Evolutionary conservation across 108 stramenopile genomes (phyloP).

Genomic region (Nitzschia inconspicua): DNA sequence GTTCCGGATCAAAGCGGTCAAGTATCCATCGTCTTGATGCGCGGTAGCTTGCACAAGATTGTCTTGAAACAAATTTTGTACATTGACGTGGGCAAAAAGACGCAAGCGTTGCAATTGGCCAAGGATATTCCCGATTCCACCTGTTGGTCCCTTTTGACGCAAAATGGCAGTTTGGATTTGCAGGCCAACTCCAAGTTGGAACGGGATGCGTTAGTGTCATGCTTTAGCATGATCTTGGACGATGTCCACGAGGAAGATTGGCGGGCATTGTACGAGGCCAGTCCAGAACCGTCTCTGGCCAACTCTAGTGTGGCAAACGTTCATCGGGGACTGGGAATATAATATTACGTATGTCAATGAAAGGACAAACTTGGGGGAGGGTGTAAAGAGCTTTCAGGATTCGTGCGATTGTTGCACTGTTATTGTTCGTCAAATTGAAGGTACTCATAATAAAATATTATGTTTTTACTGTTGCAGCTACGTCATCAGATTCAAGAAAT

Average conservation of each 20-base stretch:
- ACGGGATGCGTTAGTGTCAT: slow-evolving; percentile 53
- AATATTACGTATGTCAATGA: too few species aligned
- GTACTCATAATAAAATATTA: too few species aligned
- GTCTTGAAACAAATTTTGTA: slow-evolving; percentile 46
- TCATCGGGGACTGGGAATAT: too few species aligned
- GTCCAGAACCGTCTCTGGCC: slow-evolving; percentile 35
- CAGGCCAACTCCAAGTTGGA: slow-evolving; percentile 51
- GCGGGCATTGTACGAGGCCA: slow-evolving; percentile 39
- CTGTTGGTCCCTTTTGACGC: slow-evolving; percentile 53
- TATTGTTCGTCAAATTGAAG: too few species aligned
- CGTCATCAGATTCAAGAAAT: too few species aligned
- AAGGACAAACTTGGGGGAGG: too few species aligned
- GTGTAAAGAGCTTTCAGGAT: too few species aligned
- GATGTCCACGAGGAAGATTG: slow-evolving; percentile 52
- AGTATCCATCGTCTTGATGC: slow-evolving; percentile 42
- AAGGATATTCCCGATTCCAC: slow-evolving; percentile 20
- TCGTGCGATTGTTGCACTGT: too few species aligned
- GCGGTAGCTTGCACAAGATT: slow-evolving; percentile 48
- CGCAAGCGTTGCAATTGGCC: slow-evolving; percentile 34
- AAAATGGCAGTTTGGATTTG: slow-evolving; percentile 58
- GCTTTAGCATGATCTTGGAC: slow-evolving; percentile 54
- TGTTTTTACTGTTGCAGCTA: too few species aligned
- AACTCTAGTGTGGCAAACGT: slow-evolving; percentile 8
- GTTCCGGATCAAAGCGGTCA: slow-evolving; percentile 35
- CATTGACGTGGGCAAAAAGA: slow-evolving; percentile 63